phyloP scores from a whole-genome alignment of 2,329 filamentous ascomycete species.

The Aspergillus pseudoviridinutans region DNA sequence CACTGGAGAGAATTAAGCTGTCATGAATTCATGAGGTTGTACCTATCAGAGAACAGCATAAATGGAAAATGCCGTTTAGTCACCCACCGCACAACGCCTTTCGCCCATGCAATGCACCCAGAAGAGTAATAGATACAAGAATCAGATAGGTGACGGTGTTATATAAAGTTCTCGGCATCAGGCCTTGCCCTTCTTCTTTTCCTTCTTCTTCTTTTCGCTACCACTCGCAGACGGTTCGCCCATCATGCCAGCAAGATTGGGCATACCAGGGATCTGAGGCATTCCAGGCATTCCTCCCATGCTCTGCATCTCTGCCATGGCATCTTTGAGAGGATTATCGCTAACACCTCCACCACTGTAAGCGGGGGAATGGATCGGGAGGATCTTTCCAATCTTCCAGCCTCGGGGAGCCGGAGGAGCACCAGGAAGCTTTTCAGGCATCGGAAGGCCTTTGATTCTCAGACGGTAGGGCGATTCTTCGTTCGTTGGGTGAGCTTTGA shows the following conservation, averaged over 20 bases:
- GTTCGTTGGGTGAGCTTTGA: slow-evolving; percentile 73
- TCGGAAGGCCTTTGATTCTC: slow-evolving; percentile 68
- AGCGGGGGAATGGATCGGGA: slow-evolving; percentile 84
- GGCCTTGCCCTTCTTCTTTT: slow-evolving; percentile 48
- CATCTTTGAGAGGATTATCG: slow-evolving; percentile 92
- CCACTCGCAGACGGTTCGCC: slow-evolving; percentile 27
- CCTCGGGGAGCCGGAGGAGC: slow-evolving; percentile 74
- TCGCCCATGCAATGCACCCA: slow-evolving; percentile 38
- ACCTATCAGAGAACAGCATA: slow-evolving; percentile 16
- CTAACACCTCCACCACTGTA: slow-evolving; percentile 89
- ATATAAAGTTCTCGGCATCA: slow-evolving; percentile 14
- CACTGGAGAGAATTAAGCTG: neutral
- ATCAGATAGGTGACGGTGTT: slow-evolving; percentile 6
- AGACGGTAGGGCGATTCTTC: slow-evolving; percentile 67
- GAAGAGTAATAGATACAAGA: slow-evolving; percentile 18
- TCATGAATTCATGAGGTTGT: slow-evolving; percentile 8
- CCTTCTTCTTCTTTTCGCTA: slow-evolving; percentile 44
- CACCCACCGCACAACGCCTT: slow-evolving; percentile 28
- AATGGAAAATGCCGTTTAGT: slow-evolving; percentile 10
- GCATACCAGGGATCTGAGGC: slow-evolving; percentile 42
- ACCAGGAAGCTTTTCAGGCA: slow-evolving; percentile 64
- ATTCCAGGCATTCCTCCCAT: slow-evolving; percentile 42
- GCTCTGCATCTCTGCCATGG: slow-evolving; percentile 86
- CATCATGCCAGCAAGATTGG: slow-evolving; percentile 55
- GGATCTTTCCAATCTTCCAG: slow-evolving; percentile 81